Percentiles rank a stretch among this genome's conserved stretches.
Evolutionary conservation across 139 green algal genomes (phyloP).

Genomic region (Mesotaenium endlicherianum): DNA sequence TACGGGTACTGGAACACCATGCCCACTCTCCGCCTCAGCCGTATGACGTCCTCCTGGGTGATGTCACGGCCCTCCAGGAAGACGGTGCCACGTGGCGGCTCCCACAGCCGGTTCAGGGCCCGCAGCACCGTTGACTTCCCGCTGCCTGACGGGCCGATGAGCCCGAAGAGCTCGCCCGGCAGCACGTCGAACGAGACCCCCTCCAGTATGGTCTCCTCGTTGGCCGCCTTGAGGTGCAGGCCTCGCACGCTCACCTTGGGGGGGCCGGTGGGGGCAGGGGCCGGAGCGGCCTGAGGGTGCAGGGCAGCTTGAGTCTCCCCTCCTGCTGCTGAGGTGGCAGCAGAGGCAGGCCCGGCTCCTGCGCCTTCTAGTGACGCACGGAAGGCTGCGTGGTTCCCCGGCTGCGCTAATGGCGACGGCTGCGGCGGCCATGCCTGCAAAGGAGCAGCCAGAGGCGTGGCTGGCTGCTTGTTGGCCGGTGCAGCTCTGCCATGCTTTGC

Average conservation of each 20-base stretch:
- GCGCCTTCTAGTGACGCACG: no score
- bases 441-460: no score
- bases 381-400: no score
- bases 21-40: constrained; percentile 16
- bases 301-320: no score
- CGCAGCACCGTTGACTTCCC: constrained; percentile 48
- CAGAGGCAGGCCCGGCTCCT: no score
- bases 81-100: constrained; percentile 13
- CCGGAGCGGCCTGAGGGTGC: background rate
- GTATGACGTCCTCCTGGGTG: background rate
- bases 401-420: no score
- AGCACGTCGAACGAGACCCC: constrained; percentile 6
- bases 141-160: constrained; percentile 31
- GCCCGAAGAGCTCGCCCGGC: constrained; percentile 12
- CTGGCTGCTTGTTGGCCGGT: no score
- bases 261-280: no score
- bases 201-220: constrained; percentile 1
- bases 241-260: background rate
- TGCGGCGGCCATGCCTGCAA: no score
- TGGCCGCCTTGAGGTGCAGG: background rate
- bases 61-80: constrained; percentile 39
- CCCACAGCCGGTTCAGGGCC: constrained; percentile 45
- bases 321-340: no score
- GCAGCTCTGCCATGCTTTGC: no score
- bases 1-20: constrained; percentile 39